Percentiles rank a stretch among this genome's conserved stretches.
Conservation (phyloP, 805 yeast species). For the Metschnikowia shivogae region DNA sequence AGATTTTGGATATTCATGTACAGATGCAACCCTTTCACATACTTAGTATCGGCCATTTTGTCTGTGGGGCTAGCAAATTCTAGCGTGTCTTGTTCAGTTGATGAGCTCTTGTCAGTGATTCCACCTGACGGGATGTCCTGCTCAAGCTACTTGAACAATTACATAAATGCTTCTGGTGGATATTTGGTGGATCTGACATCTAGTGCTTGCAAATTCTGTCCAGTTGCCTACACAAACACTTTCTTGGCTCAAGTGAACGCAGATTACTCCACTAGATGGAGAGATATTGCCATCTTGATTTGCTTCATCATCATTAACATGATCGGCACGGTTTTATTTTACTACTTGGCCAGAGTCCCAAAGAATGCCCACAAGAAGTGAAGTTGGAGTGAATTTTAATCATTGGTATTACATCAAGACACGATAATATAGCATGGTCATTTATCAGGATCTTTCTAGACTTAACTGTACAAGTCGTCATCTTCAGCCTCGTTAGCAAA, state of each 20-base stretch:
- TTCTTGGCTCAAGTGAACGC: conserved; percentile 1
- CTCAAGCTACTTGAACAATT: background rate
- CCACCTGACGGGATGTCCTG: conserved; percentile 37
- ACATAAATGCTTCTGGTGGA: conserved; percentile 1
- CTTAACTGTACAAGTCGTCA: conserved; percentile 28
- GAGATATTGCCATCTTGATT: conserved; percentile 7
- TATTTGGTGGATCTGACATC: conserved; percentile 1
- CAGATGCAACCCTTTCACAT: conserved; percentile 44
- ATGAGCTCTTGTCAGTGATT: conserved; percentile 43
- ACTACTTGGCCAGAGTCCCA: conserved; percentile 69
- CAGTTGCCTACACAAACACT: conserved; percentile 1
- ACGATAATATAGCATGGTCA: background rate
- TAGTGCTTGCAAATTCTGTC: conserved; percentile 6
- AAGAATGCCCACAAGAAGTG: conserved; percentile 43
- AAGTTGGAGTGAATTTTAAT: background rate
- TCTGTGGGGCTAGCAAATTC: conserved; percentile 39
- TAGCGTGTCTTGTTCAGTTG: conserved; percentile 43
- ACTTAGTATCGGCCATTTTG: conserved; percentile 44
- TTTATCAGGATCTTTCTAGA: background rate
- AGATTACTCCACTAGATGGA: conserved; percentile 5
- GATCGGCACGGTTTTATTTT: conserved; percentile 1
- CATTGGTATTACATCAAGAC: too few species aligned
- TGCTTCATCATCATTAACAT: conserved; percentile 7
- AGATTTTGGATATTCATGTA: conserved; percentile 47
- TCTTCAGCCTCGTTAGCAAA: conserved; percentile 46